Conservation (phyloP, 1,139 yeast species). For the Yamadazyma atlantica region DNA sequence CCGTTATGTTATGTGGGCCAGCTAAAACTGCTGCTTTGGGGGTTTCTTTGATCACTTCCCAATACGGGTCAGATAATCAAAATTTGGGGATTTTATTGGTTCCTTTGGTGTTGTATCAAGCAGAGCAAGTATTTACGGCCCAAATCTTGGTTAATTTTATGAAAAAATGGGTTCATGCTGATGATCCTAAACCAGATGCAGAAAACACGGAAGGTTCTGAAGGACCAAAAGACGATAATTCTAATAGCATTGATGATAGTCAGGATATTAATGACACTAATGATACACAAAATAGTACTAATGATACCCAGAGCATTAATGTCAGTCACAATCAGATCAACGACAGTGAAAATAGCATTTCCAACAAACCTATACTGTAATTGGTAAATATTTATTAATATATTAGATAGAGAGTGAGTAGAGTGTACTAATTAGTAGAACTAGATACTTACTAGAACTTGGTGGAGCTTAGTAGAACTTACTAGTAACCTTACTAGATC, state of each 20-base stretch:
- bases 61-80: conserved; percentile 64
- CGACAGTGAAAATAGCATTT: no score
- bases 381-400: no score
- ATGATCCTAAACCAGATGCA: conserved; percentile 23
- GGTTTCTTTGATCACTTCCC: conserved; percentile 76
- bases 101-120: conserved; percentile 81
- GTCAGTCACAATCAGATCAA: no score
- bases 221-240: neutral
- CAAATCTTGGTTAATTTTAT: conserved; percentile 65
- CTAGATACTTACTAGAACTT: no score
- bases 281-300: neutral
- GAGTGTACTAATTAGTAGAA: no score
- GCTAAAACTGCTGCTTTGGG: conserved; percentile 94
- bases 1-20: conserved; percentile 85
- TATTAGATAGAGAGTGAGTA: no score
- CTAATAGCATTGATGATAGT: no score
- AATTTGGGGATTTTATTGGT: conserved; percentile 72
- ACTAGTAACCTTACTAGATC: no score
- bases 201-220: conserved; percentile 6
- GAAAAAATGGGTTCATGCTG: conserved; percentile 59
- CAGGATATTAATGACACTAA: neutral
- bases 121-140: conserved; percentile 81
- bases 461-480: no score
- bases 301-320: no score
- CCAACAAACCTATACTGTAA: no score